Evolutionary conservation across 2,329 filamentous ascomycete species (phyloP), one percentile per base, ranked within the genome.

Genomic region (Trichothecium roseum): DNA sequence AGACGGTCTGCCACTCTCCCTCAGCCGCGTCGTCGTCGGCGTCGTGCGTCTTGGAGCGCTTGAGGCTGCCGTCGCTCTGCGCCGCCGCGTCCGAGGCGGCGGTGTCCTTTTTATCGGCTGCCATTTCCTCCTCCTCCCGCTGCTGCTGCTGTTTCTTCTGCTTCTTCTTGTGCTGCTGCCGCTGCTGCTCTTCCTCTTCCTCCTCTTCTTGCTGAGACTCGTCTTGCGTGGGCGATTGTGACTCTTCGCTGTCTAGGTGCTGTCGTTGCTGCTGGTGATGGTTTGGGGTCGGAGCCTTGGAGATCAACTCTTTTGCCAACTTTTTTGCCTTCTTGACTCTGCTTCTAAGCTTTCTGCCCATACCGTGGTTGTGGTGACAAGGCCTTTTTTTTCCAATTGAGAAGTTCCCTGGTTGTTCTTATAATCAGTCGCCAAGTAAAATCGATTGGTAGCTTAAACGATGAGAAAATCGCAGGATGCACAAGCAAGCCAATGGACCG

Each of bases 1-100:
- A 64, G 40, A 77, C 67, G 14, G 65, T 68, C 48, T 74, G 62
- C 74, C 74, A 78, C 30, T 63, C 68, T 36, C 52, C 60, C 36
- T 42, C 47, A 12, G 39, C 46, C 16, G 46, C 43, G 15, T 52
- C 53, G 22, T 57, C 53, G 14, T 55, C 57, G 14, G 49, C 46
- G 34, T 70, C 68, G 46, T 72, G 63, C 16, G 68, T 62, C 35
- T 56, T 64, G 3, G 64, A 41, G 30, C 69, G 65, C 55, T 74
- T 74, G 26, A 68, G 56, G 42, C 63, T 67, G 38, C 57, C 52
- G 18, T 57, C 51, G 41, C 57, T 61, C 33, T 38, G 32, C 15
- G 37, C 24, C 15, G 37, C 24, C 8, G 28, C 16, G 20, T 37
- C 35, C 15, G n/a, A 12, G 20, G 28, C 28, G 13, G 17, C 35